phyloP scores from a whole-genome alignment of 140 eudicot genomes.

The Bidens hawaiensis region DNA sequence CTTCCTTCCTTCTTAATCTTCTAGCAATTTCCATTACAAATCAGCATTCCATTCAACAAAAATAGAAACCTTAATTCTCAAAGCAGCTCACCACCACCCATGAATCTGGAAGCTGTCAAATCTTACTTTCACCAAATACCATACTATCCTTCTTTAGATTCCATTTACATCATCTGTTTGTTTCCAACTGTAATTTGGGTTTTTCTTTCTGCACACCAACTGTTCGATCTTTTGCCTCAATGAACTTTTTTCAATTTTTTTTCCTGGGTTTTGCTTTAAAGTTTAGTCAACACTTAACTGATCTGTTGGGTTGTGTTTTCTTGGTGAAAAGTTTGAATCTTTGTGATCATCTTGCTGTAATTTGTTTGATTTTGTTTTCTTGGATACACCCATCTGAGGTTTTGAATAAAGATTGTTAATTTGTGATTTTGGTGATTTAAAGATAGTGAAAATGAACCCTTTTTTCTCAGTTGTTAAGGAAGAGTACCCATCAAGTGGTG shows the following conservation, averaged over 20 bases:
- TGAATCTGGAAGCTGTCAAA: slow-evolving; percentile 24
- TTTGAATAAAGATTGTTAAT: slow-evolving; percentile 6
- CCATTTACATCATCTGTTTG: slow-evolving; percentile 19
- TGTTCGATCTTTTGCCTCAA: slow-evolving; percentile 20
- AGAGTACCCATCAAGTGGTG: too few relatives aligned
- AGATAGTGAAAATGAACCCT: slow-evolving; percentile 43
- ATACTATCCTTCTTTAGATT: too few relatives aligned
- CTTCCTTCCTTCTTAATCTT: slow-evolving; percentile 17
- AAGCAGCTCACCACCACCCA: slow-evolving; percentile 16
- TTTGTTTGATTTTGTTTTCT: neutral
- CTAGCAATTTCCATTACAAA: too few relatives aligned
- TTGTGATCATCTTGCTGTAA: neutral
- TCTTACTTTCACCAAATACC: slow-evolving; percentile 29
- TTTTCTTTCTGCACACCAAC: neutral
- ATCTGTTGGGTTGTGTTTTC: neutral
- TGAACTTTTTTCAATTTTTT: neutral
- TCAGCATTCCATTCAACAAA: slow-evolving; percentile 1
- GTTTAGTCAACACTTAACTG: neutral
- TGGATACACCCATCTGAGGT: slow-evolving; percentile 13
- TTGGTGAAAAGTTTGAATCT: neutral
- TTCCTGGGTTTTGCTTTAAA: neutral
- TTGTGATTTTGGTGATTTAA: slow-evolving; percentile 3
- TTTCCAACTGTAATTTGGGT: slow-evolving; percentile 14
- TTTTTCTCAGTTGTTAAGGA: too few relatives aligned
- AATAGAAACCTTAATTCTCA: slow-evolving; percentile 19